Evolutionary conservation across 345 rosid genomes (phyloP), one percentile per base, ranked within the genome.

Genomic region (Hypericum androsaemum): DNA sequence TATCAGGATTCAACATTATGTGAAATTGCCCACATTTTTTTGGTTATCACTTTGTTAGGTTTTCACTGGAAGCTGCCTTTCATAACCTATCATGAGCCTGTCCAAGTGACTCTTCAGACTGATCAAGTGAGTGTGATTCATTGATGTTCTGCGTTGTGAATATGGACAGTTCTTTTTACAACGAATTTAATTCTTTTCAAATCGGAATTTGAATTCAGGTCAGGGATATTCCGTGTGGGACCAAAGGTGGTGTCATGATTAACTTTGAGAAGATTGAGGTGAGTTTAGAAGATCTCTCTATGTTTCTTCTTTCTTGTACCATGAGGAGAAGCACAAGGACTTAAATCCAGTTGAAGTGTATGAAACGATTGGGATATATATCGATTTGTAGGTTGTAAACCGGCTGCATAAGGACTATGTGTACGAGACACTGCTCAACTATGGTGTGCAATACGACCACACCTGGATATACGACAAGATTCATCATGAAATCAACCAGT

Each of bases 401-500:
- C 77, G 84, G 56, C 87, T 89, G 51, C 77, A 43, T 53, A 86
- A 90, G 69, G 92, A 87, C 12, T 79, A 62, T 61, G 96, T 90
- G 46, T 79, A 73, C n/a, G 96, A 87, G 11, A 90, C 87, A 16
- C 68, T 90, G 70, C 73, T 77, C 37, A 83, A 87, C 68, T 90
- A 87, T 56, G 98, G 92, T 7, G 87, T 90, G 60, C 57, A 80
- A 32, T 90, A 90, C 43, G 98, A 90, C 56, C 60, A 90, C 70
- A 90, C 92, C 6, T 90, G 96, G 98, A 86, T 90, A 58, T 90
- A 90, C 52, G 95, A 90, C 79, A 90, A 86, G 81, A 90, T 86
- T 64, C 98, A 90, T 60, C 98, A 90, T 63, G 95, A 90, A 79
- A 90, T 90, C 78, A 90, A 90, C 74, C 98, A 90, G 75, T 87